These are phyloP conservation scores for Aspergillus fumigatus DNA, from an alignment of 2,329 filamentous ascomycete genomes.

Conservation along the genomic window DNA sequence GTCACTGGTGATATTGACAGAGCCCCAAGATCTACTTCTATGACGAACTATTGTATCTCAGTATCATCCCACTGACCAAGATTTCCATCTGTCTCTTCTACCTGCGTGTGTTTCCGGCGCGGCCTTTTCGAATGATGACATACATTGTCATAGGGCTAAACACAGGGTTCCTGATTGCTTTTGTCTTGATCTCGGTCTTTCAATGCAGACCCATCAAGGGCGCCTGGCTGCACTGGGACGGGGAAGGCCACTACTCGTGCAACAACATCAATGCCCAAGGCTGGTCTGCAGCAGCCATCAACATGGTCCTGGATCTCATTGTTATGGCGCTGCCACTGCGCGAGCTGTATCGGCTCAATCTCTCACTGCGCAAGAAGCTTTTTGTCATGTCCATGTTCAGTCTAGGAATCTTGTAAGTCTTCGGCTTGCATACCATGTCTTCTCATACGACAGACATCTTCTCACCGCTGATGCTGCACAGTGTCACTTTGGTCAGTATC, in stretches of 20 bases:
- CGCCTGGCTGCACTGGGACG: slow-evolving; percentile 41
- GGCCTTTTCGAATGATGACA: slow-evolving; percentile 27
- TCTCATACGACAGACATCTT: no score
- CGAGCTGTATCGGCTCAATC: slow-evolving; percentile 22
- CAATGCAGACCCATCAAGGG: slow-evolving; percentile 35
- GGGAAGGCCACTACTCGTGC: slow-evolving; percentile 29
- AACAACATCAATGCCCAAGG: slow-evolving; percentile 37
- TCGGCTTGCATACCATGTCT: neutral
- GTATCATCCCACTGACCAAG: slow-evolving; percentile 29
- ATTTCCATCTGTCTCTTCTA: slow-evolving; percentile 37
- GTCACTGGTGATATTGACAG: slow-evolving; percentile 16
- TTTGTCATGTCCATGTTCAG: slow-evolving; percentile 34
- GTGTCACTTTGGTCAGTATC: slow-evolving; percentile 44
- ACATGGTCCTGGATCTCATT: slow-evolving; percentile 28
- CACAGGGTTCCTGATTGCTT: slow-evolving; percentile 25
- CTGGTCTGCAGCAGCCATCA: slow-evolving; percentile 31
- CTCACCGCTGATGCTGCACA: slow-evolving; percentile 14
- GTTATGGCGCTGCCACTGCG: slow-evolving; percentile 27
- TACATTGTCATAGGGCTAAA: slow-evolving; percentile 31
- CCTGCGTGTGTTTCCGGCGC: slow-evolving; percentile 39
- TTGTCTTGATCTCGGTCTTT: slow-evolving; percentile 33
- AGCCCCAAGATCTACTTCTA: slow-evolving; percentile 28
- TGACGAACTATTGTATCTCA: slow-evolving; percentile 30
- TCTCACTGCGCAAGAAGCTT: slow-evolving; percentile 27
- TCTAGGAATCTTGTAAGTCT: slow-evolving; percentile 33